phyloP scores from a whole-genome alignment of 2,329 filamentous ascomycete genomes.

The Hysterium pulicare region DNA sequence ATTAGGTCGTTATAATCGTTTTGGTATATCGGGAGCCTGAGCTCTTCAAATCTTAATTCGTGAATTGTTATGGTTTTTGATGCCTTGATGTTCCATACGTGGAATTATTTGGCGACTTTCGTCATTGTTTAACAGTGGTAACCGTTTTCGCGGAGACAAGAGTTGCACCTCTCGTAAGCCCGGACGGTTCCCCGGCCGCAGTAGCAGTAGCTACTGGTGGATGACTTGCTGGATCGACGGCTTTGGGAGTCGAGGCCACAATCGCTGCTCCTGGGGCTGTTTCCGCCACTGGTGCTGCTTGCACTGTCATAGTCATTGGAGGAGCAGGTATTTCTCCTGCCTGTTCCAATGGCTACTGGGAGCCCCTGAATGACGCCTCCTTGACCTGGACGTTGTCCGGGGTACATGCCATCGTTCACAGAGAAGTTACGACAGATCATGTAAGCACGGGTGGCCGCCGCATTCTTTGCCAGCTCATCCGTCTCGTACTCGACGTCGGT shows the following conservation, averaged over 20 bases:
- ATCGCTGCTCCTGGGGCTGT: conserved; percentile 51
- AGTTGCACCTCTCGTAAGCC: conserved; percentile 42
- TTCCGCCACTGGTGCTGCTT: conserved; percentile 52
- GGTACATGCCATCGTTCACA: conserved; percentile 89
- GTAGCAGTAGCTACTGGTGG: conserved; percentile 22
- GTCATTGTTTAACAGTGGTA: conserved; percentile 31
- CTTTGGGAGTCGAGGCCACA: conserved; percentile 40
- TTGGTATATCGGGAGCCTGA: conserved; percentile 34
- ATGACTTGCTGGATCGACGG: conserved; percentile 35
- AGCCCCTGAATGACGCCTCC: conserved; percentile 57
- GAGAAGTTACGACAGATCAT: conserved; percentile 98
- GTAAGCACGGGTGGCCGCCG: conserved; percentile 91
- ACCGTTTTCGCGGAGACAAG: conserved; percentile 42
- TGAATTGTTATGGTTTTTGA: conserved; percentile 16
- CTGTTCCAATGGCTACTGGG: conserved; percentile 62
- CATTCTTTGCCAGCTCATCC: conserved; percentile 81
- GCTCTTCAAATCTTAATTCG: conserved; percentile 31
- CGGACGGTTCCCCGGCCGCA: conserved; percentile 39
- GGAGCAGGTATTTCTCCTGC: conserved; percentile 49
- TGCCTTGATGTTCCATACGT: not conserved
- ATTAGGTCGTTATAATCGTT: conserved; percentile 4
- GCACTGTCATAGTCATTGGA: conserved; percentile 50
- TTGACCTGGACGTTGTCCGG: conserved; percentile 53
- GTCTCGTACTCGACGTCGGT: conserved; percentile 83
- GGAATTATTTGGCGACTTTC: conserved; percentile 3